Base-by-base conservation (phyloP, 805 yeast genomes). In the Yamadazyma endophytica region DNA sequence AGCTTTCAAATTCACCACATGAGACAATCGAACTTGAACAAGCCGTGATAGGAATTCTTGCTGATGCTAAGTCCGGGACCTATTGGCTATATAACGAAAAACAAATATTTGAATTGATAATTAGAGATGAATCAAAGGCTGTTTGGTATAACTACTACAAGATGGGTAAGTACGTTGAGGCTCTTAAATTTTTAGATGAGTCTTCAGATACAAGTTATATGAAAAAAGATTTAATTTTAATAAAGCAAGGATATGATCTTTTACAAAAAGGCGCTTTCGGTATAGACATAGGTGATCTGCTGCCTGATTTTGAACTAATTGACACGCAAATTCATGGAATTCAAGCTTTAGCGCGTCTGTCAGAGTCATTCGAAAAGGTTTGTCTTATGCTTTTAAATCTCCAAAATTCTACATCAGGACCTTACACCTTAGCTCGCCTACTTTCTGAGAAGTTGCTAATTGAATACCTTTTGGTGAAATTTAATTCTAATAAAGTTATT, bases 81-180 rank as follows among this genome's bases (percentile, higher is more conserved):
- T 83, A 64, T 44, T 92, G 98, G 98, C 55, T 83, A 3, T 85
- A 64, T 45, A 75, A 92, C 0, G 54, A 61, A 9, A 49, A 58
- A 4, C 67, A 66, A 29, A 75, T 92, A 7, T 83, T 71, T 49
- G 98, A 92, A 51, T 56, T 92, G 5, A 68, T 81, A 7, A 62
- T 85, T 9, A 70, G 70, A 21, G 72, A 82, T 47, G 97, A 90
- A 52, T 65, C 78, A 4, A 61, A 70, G 4, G 82, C 82, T 16
- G 78, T 89, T 3, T 86, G 97, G 96, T 73, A 71, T 33, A 47
- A 59, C 24, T 61, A 54, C 40, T 61, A 47, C 35, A 53, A 50
- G 33, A 42, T 61, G 50, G 64, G 64, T 2, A 54, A 73, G 35
- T 90, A 68, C 53, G 84, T 80, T 12, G 76, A 75, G 26, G 96